Evolutionary conservation across 495 filamentous ascomycete species (phyloP), one percentile per base, ranked within the genome.

Genomic region (Tetracladium setigerum): DNA sequence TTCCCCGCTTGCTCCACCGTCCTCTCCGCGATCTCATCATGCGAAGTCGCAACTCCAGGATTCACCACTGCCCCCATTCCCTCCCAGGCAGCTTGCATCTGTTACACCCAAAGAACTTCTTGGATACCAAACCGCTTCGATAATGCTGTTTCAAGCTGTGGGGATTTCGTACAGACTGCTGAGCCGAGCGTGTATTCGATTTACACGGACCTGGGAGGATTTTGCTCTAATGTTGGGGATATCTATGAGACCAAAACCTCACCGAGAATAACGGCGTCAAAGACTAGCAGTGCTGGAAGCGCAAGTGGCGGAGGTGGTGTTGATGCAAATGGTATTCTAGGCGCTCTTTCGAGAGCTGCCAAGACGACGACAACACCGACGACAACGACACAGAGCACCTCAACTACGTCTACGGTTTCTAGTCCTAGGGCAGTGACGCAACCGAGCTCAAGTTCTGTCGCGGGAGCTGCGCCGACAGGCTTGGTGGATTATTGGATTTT

Each of bases 271-370:
- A n/a, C n/a, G n/a, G n/a, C n/a, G n/a, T n/a, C n/a, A n/a, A n/a
- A n/a, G n/a, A n/a, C n/a, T n/a, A n/a, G n/a, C n/a, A n/a, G n/a
- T n/a, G n/a, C n/a, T n/a, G n/a, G n/a, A n/a, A n/a, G n/a, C n/a
- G n/a, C n/a, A n/a, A n/a, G n/a, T n/a, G n/a, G n/a, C n/a, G n/a
- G 50, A 17, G 56, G 46, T 43, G 55, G 60, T 17, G 44, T 63
- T 22, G 62, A 60, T n/a, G n/a, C n/a, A n/a, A n/a, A n/a, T n/a
- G n/a, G n/a, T n/a, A n/a, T n/a, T n/a, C n/a, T n/a, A n/a, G n/a
- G n/a, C n/a, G n/a, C n/a, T n/a, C n/a, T n/a, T n/a, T n/a, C n/a
- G n/a, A n/a, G n/a, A n/a, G n/a, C n/a, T n/a, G n/a, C n/a, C n/a
- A n/a, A n/a, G n/a, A n/a, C n/a, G n/a, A n/a, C n/a, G n/a, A n/a